Evolutionary conservation across 2,329 filamentous ascomycete species (phyloP), one percentile per base, ranked within the genome.

Genomic region (Emergomyces africanus): DNA sequence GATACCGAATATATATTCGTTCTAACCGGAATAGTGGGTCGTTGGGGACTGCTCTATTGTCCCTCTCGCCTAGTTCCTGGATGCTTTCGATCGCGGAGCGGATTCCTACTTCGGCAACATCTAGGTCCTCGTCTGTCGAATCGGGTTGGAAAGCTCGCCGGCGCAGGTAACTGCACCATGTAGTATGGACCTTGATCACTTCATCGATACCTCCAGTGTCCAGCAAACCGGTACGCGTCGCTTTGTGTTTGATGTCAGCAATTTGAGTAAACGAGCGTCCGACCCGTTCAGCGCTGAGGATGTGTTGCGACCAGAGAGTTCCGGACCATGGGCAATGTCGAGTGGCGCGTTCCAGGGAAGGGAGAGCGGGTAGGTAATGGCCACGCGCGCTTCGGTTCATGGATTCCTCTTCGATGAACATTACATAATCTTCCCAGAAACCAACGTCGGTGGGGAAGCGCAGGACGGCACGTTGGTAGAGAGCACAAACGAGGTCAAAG

Each of bases 311-410:
- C 94, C 94, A 99, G 6, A 99, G 79, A 33, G 83, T 81, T 18
- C 94, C 94, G 6, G 90, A 95, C 87, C 90, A 95, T 1, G 94
- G 91, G 66, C 92, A 96, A 72, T 97, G 94, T 49, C 86, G 83
- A 10, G 91, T 94, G 14, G 90, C 90, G 64, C 90, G 83, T 66
- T 90, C 85, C 2, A 95, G 78, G 6, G 92, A 81, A 53, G 89
- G 82, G 10, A 95, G 79, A 42, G 88, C 71, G 10, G 77, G 74
- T 4, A 77, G 72, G 53, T 74, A 65, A 2, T 65, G 70, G 65
- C 72, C 76, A 28, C n/a, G 53, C 2, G 37, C 23, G 25, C 35
- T 23, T 60, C 71, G 78, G 63, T 78, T 75, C 58, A 78, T 70
- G 18, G 76, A 80, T 70, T 78, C 73, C 20, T 77, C 77, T 55